A percentile compares a stretch with the other conserved stretches of the same genome.
Conservation (phyloP, 495 filamentous ascomycete genomes). For the Aspergillus taichungensis region DNA sequence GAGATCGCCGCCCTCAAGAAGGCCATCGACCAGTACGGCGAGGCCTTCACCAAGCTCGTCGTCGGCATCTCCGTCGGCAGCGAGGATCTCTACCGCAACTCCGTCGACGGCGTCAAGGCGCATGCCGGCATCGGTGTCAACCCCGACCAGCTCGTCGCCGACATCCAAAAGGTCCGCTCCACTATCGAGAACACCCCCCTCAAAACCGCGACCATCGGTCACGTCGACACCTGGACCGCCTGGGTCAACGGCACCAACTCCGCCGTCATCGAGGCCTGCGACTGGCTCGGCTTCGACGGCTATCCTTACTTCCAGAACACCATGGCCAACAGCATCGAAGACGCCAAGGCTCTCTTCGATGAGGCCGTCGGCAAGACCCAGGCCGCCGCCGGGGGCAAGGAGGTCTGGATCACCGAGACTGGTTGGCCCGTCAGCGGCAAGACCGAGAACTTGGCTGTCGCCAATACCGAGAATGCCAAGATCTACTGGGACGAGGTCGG, state of each 20-base stretch:
- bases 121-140: slow-evolving; percentile 48
- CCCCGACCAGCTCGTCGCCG: slow-evolving; percentile 50
- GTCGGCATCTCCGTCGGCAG: slow-evolving; percentile 84
- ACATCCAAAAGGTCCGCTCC: slow-evolving; percentile 56
- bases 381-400: slow-evolving; percentile 51
- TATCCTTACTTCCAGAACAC: slow-evolving; percentile 70
- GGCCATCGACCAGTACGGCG: slow-evolving; percentile 56
- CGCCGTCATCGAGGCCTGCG: slow-evolving; percentile 56
- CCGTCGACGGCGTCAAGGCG: slow-evolving; percentile 43
- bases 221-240: slow-evolving; percentile 89
- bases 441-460: slow-evolving; percentile 49
- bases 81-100: slow-evolving; percentile 83
- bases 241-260: slow-evolving; percentile 69
- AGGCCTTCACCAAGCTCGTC: slow-evolving; percentile 51
- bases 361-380: slow-evolving; percentile 52
- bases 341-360: slow-evolving; percentile 53
- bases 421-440: slow-evolving; percentile 72
- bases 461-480: slow-evolving; percentile 61
- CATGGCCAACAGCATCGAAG: slow-evolving; percentile 53
- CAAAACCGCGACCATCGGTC: slow-evolving; percentile 53
- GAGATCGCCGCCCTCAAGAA: slow-evolving; percentile 59
- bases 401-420: slow-evolving; percentile 85
- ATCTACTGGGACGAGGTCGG: slow-evolving; percentile 72
- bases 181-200: slow-evolving; percentile 51
- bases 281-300: slow-evolving; percentile 73